Evolutionary conservation across 495 filamentous ascomycete species (phyloP), one percentile per base, ranked within the genome.

Genomic region (Endocarpon pusillum): DNA sequence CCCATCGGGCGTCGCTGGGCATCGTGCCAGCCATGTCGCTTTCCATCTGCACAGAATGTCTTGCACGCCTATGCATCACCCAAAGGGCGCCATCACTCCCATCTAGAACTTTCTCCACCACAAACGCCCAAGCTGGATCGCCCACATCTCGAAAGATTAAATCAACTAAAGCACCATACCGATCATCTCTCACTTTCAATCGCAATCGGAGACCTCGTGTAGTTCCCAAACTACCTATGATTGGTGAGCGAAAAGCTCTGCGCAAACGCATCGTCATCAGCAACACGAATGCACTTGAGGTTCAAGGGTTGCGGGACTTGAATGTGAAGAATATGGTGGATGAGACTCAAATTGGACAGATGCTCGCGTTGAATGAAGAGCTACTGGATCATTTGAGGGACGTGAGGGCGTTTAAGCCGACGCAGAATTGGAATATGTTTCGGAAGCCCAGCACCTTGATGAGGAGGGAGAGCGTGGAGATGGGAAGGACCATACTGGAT

Each of bases 251-350:
- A 46, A 94, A 83, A 54, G 75, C 80, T 16, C 56, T 81, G 43
- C 73, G 83, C 41, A 94, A 91, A 61, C 71, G 80, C 36, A 78
- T 97, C 39, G 73, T 87, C 20, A 68, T 97, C 25, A 89, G 77
- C 57, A 97, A 96, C 57, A 76, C 78, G 46, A 96, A 94, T 59
- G 89, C 89, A 22, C 61, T 93, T 15, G 70, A 72, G 42, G 71
- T 94, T 19, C 48, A 56, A 17, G 75, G 69, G 14, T 57, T 91
- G 49, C 46, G 57, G 41, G 63, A 79, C 14, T 44, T 92, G 27
- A 64, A 58, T 2, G 45, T 57, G 8, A 60, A 71, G 36, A 67
- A 57, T 32, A 59, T 78, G 50, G 47, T 65, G 17, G 57, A 72
- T 35, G 41, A 58, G 19, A 52, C 61, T 9, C 59, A 71, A 10